Conservation (phyloP, 768 basidiomycete genomes). For the Chalciporus piperatus region DNA sequence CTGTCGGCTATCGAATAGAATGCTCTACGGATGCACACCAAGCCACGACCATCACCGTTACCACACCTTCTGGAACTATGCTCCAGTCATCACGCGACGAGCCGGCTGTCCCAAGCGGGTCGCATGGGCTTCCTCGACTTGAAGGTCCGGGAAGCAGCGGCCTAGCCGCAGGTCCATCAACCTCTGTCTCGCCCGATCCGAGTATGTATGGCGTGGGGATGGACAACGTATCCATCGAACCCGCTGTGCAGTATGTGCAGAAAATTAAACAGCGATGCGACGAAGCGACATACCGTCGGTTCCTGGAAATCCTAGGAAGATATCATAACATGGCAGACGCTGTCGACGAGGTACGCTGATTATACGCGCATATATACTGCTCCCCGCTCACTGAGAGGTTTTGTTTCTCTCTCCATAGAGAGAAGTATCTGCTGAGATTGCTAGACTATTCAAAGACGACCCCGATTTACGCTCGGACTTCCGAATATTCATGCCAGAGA, state of each 20-base stretch:
- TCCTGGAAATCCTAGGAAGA: slow-evolving; percentile 69
- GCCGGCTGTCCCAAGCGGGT: slow-evolving; percentile 35
- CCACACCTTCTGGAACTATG: slow-evolving; percentile 67
- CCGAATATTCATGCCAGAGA: slow-evolving; percentile 69
- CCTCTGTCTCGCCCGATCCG: slow-evolving; percentile 17
- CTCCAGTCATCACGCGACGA: slow-evolving; percentile 52
- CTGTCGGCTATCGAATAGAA: slow-evolving; percentile 91
- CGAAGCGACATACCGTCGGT: slow-evolving; percentile 79
- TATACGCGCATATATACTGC: slow-evolving; percentile 6
- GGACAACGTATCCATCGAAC: slow-evolving; percentile 55
- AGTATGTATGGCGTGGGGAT: slow-evolving; percentile 29
- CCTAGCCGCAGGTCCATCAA: slow-evolving; percentile 5
- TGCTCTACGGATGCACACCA: slow-evolving; percentile 64
- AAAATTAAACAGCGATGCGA: slow-evolving; percentile 96
- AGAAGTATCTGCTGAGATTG: slow-evolving; percentile 68
- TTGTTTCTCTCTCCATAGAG: slow-evolving; percentile 36
- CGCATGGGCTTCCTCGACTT: slow-evolving; percentile 31
- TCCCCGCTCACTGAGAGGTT: not conserved
- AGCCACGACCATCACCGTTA: slow-evolving; percentile 68
- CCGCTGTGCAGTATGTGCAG: slow-evolving; percentile 92
- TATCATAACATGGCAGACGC: slow-evolving; percentile 60
- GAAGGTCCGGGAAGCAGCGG: slow-evolving; percentile 12
- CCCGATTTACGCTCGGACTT: slow-evolving; percentile 75
- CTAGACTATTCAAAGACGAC: slow-evolving; percentile 68
- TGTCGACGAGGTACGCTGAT: slow-evolving; percentile 52